phyloP scores from a whole-genome alignment of 1,284 basidiomycete species.

The Phellinidium pouzarii region DNA sequence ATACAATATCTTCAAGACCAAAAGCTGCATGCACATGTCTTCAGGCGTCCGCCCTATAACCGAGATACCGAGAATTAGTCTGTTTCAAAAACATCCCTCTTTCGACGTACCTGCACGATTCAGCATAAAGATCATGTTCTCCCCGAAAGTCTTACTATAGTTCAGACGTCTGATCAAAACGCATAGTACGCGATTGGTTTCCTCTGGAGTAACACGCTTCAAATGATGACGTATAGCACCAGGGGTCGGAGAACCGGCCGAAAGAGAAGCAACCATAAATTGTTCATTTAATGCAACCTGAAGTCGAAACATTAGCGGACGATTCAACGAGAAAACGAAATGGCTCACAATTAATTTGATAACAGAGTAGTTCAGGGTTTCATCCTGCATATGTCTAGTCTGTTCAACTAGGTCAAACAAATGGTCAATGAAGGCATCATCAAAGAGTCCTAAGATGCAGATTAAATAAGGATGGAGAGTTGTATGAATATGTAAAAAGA shows the following conservation, averaged over 20 bases:
- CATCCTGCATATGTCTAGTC: slow-evolving; percentile 83
- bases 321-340: slow-evolving; percentile 6
- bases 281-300: slow-evolving; percentile 95
- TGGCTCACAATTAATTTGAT: slow-evolving; percentile 82
- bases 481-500: neutral
- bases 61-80: neutral
- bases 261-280: slow-evolving; percentile 83
- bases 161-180: slow-evolving; percentile 80
- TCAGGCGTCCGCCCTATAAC: slow-evolving; percentile 73
- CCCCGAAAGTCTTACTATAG: slow-evolving; percentile 90
- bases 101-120: slow-evolving; percentile 78
- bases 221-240: slow-evolving; percentile 22
- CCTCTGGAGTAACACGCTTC: slow-evolving; percentile 26
- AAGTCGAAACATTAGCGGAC: slow-evolving; percentile 1
- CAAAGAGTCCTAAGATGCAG: slow-evolving; percentile 57
- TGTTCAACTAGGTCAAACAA: slow-evolving; percentile 93
- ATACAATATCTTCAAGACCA: slow-evolving; percentile 93
- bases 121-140: slow-evolving; percentile 98
- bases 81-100: slow-evolving; percentile 9
- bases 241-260: slow-evolving; percentile 23
- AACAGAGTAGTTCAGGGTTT: slow-evolving; percentile 88
- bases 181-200: slow-evolving; percentile 73
- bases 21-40: slow-evolving; percentile 89
- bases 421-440: slow-evolving; percentile 80
- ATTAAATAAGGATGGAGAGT: slow-evolving; percentile 1